phyloP scores from a whole-genome alignment of 768 basidiomycete genomes.

The Pleurotus sapidus region DNA sequence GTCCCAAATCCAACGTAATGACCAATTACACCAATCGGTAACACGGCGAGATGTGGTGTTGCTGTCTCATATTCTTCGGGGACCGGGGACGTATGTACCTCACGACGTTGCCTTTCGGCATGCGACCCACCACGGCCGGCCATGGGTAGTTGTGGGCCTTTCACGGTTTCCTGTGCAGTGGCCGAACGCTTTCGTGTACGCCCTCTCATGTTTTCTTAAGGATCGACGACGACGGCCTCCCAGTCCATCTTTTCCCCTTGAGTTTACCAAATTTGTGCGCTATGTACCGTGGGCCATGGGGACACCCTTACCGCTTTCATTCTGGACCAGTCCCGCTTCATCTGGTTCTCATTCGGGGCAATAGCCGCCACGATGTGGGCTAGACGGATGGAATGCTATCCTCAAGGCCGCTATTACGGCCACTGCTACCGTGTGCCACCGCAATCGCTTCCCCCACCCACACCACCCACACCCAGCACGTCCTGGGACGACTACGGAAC shows the following conservation, averaged over 20 bases:
- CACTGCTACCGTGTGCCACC: constrained; percentile 9
- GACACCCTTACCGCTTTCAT: constrained; percentile 5
- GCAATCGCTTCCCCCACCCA: not conserved
- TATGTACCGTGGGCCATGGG: constrained; percentile 1
- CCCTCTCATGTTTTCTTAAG: constrained; percentile 1
- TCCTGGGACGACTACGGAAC: not conserved
- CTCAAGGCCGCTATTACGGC: constrained; percentile 15
- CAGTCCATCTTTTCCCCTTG: not conserved
- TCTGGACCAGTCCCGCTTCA: constrained; percentile 51
- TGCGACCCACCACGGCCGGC: not conserved
- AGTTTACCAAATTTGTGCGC: not conserved
- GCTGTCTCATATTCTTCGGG: too few relatives aligned
- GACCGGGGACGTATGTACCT: too few relatives aligned
- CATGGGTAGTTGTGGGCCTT: too few relatives aligned
- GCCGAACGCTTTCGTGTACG: constrained; percentile 4
- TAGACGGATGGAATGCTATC: constrained; percentile 34
- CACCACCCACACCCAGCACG: not conserved
- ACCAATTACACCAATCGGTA: too few relatives aligned
- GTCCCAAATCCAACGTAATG: not conserved
- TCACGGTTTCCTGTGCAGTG: not conserved
- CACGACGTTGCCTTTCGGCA: constrained; percentile 1
- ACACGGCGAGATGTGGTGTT: too few relatives aligned
- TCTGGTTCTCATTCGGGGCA: constrained; percentile 72
- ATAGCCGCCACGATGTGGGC: constrained; percentile 36
- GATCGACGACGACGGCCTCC: not conserved